Conservation (phyloP, 2,329 filamentous ascomycete genomes). For the Trichoderma harzianum region DNA sequence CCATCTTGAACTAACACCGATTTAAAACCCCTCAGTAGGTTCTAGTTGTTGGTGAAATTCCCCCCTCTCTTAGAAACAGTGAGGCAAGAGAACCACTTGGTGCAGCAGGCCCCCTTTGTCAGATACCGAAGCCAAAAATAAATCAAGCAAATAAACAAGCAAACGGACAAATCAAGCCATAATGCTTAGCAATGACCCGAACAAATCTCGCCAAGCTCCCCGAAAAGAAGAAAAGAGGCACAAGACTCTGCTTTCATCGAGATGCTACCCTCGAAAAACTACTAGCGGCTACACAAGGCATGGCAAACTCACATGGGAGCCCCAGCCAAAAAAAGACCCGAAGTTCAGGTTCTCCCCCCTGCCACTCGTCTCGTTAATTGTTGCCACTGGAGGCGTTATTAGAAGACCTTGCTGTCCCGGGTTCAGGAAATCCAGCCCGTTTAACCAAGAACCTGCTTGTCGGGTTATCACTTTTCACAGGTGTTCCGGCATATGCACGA, state of each 20-base stretch:
- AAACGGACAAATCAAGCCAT: neutral
- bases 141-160: neutral
- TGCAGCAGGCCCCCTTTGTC: neutral
- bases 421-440: neutral
- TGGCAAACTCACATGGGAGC: neutral
- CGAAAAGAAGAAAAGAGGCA: neutral
- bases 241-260: neutral
- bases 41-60: neutral
- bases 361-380: neutral
- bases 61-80: neutral
- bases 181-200: neutral
- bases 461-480: neutral
- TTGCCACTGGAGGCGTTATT: neutral
- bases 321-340: neutral
- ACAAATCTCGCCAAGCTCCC: neutral
- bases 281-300: neutral
- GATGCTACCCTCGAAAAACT: neutral
- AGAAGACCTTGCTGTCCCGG: neutral
- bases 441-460: neutral
- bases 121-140: neutral
- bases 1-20: constrained; percentile 1
- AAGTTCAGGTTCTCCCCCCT: neutral
- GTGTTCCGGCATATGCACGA: neutral
- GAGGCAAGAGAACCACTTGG: neutral
- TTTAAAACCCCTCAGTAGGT: neutral